Evolutionary conservation across 2,329 filamentous ascomycete genomes (phyloP).

Genomic region (Talaromyces sp.): DNA sequence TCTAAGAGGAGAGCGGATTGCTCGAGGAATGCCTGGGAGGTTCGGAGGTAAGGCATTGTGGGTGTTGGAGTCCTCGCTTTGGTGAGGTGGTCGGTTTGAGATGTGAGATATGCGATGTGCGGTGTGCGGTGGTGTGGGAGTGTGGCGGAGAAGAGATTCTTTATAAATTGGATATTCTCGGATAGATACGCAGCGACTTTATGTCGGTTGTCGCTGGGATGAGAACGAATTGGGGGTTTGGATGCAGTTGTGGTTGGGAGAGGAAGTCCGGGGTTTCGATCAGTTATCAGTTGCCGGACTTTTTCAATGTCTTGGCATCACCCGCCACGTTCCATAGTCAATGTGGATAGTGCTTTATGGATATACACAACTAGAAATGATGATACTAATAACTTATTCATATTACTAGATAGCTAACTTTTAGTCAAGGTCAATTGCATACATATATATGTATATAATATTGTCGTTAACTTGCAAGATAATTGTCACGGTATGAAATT

Average conservation of each 20-base stretch:
- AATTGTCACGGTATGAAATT: too few relatives aligned
- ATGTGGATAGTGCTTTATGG: background rate
- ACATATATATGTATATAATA: too few relatives aligned
- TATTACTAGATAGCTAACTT: too few relatives aligned
- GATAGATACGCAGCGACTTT: too few relatives aligned
- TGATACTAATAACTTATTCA: too few relatives aligned
- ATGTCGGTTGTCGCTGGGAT: background rate
- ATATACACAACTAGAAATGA: background rate
- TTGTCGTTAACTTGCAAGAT: too few relatives aligned
- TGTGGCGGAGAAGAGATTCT: constrained; percentile 1
- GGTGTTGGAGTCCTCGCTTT: constrained; percentile 19
- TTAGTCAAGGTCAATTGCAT: too few relatives aligned
- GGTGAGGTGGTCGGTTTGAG: constrained; percentile 4
- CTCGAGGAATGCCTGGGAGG: constrained; percentile 87
- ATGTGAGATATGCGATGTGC: background rate
- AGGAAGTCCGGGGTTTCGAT: constrained; percentile 19
- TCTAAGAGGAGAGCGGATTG: constrained; percentile 84
- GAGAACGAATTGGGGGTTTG: constrained; percentile 6
- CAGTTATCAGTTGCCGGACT: constrained; percentile 25
- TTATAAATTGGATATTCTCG: too few relatives aligned
- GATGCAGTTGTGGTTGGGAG: constrained; percentile 6
- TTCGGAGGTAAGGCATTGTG: constrained; percentile 76
- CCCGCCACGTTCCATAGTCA: background rate
- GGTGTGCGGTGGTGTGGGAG: background rate
- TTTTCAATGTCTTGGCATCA: constrained; percentile 30